These are phyloP conservation scores for Asclepias syriaca DNA, from an alignment of 257 asterid genomes.

Conservation along the genomic window DNA sequence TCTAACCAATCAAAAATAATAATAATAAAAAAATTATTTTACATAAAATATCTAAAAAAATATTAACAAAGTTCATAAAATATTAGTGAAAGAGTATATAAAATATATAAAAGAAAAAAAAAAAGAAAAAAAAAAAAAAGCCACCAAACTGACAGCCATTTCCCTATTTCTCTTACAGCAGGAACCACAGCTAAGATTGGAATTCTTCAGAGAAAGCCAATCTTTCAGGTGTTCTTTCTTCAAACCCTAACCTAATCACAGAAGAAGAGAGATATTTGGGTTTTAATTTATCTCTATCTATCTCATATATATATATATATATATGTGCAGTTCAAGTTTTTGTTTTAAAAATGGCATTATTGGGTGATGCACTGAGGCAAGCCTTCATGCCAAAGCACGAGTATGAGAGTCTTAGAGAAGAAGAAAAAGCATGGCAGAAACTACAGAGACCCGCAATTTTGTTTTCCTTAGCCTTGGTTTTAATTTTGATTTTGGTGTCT, in stretches of 20 bases:
- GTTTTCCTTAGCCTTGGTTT: constrained; percentile 30
- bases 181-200: not conserved
- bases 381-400: constrained; percentile 95
- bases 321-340: not conserved
- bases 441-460: constrained; percentile 51
- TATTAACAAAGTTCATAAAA: too few relatives aligned
- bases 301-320: not conserved
- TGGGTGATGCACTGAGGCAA: constrained; percentile 87
- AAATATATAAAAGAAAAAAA: too few relatives aligned
- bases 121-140: too few relatives aligned
- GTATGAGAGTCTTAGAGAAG: constrained; percentile 77
- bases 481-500: constrained; percentile 46
- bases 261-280: not conserved
- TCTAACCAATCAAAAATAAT: too few relatives aligned
- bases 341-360: constrained; percentile 30
- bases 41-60: too few relatives aligned
- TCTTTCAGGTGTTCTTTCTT: not conserved
- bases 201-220: not conserved
- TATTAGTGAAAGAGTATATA: too few relatives aligned
- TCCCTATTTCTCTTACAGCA: not conserved
- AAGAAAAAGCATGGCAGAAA: constrained; percentile 75
- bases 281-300: not conserved
- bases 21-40: too few relatives aligned
- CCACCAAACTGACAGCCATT: not conserved
- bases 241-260: not conserved